A percentile compares a stretch with the other conserved stretches of the same genome.
Evolutionary conservation across 805 yeast genomes (phyloP).

Genomic region (Zygoascus biomembranicola): DNA sequence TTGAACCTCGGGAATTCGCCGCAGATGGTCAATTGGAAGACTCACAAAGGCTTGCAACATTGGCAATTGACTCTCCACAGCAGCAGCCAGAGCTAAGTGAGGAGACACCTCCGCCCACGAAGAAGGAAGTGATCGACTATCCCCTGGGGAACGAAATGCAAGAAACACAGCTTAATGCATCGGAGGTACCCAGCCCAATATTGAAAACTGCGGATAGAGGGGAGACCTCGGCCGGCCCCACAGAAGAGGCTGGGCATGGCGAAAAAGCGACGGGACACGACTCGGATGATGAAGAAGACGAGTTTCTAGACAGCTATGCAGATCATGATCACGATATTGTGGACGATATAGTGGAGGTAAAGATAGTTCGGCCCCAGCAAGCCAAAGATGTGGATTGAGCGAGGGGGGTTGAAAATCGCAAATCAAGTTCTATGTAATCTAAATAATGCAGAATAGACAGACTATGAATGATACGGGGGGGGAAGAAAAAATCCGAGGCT

Average conservation of each 20-base stretch:
- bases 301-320: constrained; percentile 7
- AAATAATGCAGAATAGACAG: neutral
- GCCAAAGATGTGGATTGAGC: neutral
- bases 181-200: neutral
- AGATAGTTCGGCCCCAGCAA: constrained; percentile 6
- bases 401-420: neutral
- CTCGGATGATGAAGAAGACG: constrained; percentile 5
- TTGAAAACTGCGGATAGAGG: neutral
- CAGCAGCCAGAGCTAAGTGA: neutral
- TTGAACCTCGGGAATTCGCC: neutral
- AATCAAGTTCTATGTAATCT: neutral
- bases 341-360: constrained; percentile 1
- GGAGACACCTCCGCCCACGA: neutral
- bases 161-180: neutral
- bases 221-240: neutral
- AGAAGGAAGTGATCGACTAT: neutral
- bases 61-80: neutral
- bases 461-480: too few species aligned
- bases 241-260: neutral
- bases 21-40: neutral
- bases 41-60: neutral
- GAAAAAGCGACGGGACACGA: neutral
- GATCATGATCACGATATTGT: constrained; percentile 1
- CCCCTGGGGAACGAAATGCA: neutral
- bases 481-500: too few species aligned